phyloP scores from a whole-genome alignment of 1,139 yeast genomes.

The Taphrina populina region DNA sequence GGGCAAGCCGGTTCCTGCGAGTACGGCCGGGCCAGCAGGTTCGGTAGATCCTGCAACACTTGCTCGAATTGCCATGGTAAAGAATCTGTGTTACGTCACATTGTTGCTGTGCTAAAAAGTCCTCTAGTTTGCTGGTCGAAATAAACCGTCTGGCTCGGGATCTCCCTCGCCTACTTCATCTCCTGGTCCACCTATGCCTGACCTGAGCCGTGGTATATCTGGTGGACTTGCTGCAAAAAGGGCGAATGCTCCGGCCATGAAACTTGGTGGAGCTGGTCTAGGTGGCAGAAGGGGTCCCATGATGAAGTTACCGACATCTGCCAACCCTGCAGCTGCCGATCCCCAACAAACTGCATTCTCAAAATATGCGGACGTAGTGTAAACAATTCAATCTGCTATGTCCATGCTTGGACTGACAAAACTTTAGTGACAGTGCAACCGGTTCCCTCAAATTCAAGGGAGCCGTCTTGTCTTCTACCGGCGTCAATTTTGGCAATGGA shows the following conservation, averaged over 20 bases:
- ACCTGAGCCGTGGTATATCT: background rate
- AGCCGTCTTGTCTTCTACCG: conserved; percentile 85
- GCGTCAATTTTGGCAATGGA: conserved; percentile 87
- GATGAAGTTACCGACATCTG: conserved; percentile 21
- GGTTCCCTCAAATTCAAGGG: conserved; percentile 92
- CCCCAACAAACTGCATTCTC: conserved; percentile 22
- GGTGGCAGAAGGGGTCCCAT: conserved; percentile 26
- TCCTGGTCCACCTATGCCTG: background rate
- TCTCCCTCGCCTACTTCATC: conserved; percentile 3
- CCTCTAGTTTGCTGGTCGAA: conserved; percentile 26
- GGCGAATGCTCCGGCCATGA: conserved; percentile 13
- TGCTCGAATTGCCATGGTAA: conserved; percentile 21
- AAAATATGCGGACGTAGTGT: conserved; percentile 31
- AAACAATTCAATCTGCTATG: background rate
- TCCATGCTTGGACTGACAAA: background rate
- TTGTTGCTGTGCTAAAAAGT: background rate
- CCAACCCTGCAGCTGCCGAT: conserved; percentile 6
- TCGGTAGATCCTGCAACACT: conserved; percentile 18
- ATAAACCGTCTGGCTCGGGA: background rate
- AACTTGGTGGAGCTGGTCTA: conserved; percentile 21
- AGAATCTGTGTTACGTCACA: background rate
- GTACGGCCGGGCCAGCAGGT: background rate
- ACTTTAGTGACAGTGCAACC: conserved; percentile 61
- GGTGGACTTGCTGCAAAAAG: conserved; percentile 28
- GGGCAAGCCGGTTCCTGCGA: conserved; percentile 11